Evolutionary conservation across 345 rosid species (phyloP).

Genomic region (Combretum micranthum): DNA sequence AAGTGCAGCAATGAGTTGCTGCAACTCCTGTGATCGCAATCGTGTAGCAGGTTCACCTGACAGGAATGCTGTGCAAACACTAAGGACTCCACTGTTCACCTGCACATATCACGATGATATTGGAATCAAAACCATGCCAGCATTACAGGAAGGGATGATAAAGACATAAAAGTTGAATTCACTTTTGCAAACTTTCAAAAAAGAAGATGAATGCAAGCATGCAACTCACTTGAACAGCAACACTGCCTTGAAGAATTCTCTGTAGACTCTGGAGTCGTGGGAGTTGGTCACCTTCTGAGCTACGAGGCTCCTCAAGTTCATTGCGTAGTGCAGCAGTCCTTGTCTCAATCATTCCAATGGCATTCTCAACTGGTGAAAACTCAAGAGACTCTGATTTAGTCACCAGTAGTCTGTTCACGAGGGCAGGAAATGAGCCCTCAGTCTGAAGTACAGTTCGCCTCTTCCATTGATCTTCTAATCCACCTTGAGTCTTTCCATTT

Average conservation of each 20-base stretch:
- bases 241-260: conserved; percentile 99
- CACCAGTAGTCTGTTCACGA: conserved; percentile 84
- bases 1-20: conserved; percentile 94
- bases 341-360: conserved; percentile 98
- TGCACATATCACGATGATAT: conserved; percentile 22
- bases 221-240: conserved; percentile 83
- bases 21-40: conserved; percentile 88
- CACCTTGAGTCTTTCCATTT: conserved; percentile 98
- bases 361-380: conserved; percentile 98
- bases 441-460: conserved; percentile 93
- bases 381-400: conserved; percentile 92
- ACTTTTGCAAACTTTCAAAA: background rate
- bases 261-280: conserved; percentile 96
- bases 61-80: conserved; percentile 97
- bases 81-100: conserved; percentile 97
- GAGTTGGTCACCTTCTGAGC: conserved; percentile 94
- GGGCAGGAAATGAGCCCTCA: conserved; percentile 95
- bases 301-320: conserved; percentile 98
- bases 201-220: background rate
- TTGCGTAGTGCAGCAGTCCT: conserved; percentile 87
- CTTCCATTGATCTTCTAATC: conserved; percentile 99
- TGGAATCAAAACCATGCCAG: background rate
- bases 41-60: conserved; percentile 99
- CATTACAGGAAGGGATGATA: background rate
- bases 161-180: too few relatives aligned